Percentiles rank a stretch among this genome's conserved stretches.
Evolutionary conservation across 345 rosid species (phyloP).

Genomic region (Eucalyptus paniculata): DNA sequence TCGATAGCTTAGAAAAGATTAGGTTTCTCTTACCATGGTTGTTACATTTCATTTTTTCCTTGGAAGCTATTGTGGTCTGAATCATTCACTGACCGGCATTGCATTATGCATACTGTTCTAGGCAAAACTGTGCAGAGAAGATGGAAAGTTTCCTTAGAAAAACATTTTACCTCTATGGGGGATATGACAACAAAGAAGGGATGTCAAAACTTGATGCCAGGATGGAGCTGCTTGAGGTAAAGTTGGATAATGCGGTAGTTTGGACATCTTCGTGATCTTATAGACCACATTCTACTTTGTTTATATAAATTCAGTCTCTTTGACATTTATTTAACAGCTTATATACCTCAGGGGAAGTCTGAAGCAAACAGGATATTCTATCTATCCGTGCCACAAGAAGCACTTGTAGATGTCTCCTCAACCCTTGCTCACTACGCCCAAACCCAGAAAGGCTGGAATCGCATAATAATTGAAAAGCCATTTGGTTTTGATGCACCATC

Average conservation of each 20-base stretch:
- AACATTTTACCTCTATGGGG: conserved; percentile 56
- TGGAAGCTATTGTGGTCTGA: neutral
- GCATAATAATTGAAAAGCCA: conserved; percentile 68
- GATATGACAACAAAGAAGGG: conserved; percentile 44
- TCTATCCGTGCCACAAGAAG: conserved; percentile 84
- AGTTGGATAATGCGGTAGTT: neutral
- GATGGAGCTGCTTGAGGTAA: conserved; percentile 63
- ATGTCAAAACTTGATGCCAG: conserved; percentile 48
- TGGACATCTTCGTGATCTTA: neutral
- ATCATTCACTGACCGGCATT: neutral
- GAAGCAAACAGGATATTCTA: conserved; percentile 56
- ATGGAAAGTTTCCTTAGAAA: conserved; percentile 49
- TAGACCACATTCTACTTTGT: neutral
- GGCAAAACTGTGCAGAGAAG: conserved; percentile 55
- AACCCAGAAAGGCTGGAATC: conserved; percentile 61
- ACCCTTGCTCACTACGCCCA: conserved; percentile 43
- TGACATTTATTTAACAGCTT: conserved; percentile 7
- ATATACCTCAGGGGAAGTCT: conserved; percentile 35
- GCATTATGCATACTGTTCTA: conserved; percentile 3
- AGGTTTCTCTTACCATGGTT: neutral
- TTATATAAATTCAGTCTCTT: neutral
- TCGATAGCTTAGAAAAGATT: neutral
- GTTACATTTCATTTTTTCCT: neutral
- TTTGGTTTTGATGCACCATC: conserved; percentile 56
- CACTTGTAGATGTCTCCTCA: conserved; percentile 58